phyloP scores from a whole-genome alignment of 352 stramenopile genomes.

The Thalassiosira oceanica region DNA sequence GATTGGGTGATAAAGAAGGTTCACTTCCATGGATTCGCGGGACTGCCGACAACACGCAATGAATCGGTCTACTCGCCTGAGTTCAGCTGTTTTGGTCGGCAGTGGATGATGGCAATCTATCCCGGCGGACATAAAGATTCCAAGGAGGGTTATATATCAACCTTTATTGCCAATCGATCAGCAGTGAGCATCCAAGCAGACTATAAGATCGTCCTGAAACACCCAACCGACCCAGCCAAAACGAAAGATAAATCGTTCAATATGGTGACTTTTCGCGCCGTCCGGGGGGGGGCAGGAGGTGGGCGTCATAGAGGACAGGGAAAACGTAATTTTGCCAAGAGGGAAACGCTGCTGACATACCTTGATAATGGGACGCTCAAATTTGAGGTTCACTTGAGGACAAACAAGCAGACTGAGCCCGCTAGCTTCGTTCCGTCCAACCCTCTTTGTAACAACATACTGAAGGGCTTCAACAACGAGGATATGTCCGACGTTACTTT shows the following conservation, averaged over 20 bases:
- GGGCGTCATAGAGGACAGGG: too few relatives aligned
- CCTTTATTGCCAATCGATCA: not conserved
- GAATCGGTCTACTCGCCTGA: not conserved
- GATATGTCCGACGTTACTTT: slow-evolving; percentile 25
- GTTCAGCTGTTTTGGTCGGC: slow-evolving; percentile 5
- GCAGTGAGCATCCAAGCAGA: too few relatives aligned
- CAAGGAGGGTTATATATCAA: not conserved
- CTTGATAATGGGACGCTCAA: slow-evolving; percentile 14
- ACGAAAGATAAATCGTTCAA: too few relatives aligned
- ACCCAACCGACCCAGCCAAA: too few relatives aligned
- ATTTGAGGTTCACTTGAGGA: slow-evolving; percentile 18
- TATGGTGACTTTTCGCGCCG: too few relatives aligned
- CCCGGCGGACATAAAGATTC: not conserved
- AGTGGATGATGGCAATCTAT: not conserved
- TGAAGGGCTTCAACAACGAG: slow-evolving; percentile 8
- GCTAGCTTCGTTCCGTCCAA: slow-evolving; percentile 21
- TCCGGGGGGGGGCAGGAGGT: too few relatives aligned
- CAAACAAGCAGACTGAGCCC: not conserved
- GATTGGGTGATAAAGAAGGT: too few relatives aligned
- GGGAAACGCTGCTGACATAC: not conserved
- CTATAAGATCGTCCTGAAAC: too few relatives aligned
- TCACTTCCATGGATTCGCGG: too few relatives aligned
- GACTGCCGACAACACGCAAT: too few relatives aligned
- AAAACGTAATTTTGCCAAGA: not conserved
- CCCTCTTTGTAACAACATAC: slow-evolving; percentile 6